These are phyloP conservation scores for Vararia minispora DNA, from an alignment of 768 basidiomycete species.

Conservation along the genomic window DNA sequence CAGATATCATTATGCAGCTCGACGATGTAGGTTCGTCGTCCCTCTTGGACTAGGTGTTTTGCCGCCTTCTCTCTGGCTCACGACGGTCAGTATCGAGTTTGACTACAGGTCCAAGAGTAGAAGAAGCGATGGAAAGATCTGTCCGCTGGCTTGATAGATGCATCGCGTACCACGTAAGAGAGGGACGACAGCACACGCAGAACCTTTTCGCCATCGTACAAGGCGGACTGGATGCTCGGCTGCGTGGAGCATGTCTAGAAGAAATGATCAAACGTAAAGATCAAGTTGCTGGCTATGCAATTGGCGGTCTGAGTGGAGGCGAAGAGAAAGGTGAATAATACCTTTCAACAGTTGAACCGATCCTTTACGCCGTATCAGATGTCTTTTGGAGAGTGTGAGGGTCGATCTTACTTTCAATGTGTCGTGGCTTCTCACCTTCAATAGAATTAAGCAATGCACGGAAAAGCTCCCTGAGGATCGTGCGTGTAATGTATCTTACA, in stretches of 20 bases:
- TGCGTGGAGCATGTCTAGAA: slow-evolving; percentile 68
- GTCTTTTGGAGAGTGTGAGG: slow-evolving; percentile 80
- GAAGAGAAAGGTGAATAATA: slow-evolving; percentile 88
- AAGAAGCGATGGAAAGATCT: slow-evolving; percentile 82
- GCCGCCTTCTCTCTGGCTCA: neutral
- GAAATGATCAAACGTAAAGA: slow-evolving; percentile 73
- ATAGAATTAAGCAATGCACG: slow-evolving; percentile 73
- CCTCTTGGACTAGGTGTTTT: neutral
- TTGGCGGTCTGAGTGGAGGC: slow-evolving; percentile 84
- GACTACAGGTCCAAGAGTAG: slow-evolving; percentile 69
- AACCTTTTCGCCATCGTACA: slow-evolving; percentile 92
- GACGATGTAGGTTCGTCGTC: slow-evolving; percentile 71
- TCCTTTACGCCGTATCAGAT: slow-evolving; percentile 40
- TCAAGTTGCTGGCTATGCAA: slow-evolving; percentile 80
- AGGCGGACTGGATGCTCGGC: slow-evolving; percentile 63
- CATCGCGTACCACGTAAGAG: slow-evolving; percentile 60
- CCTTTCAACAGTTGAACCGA: too few relatives aligned
- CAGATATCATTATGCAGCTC: slow-evolving; percentile 92
- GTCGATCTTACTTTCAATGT: neutral
- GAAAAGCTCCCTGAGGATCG: slow-evolving; percentile 69
- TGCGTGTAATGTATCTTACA: slow-evolving; percentile 25
- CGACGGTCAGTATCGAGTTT: slow-evolving; percentile 57
- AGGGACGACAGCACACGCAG: slow-evolving; percentile 54
- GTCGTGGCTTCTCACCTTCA: slow-evolving; percentile 9
- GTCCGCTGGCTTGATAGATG: slow-evolving; percentile 88